Percentiles rank a stretch among this genome's conserved stretches.
Evolutionary conservation across 2,329 filamentous ascomycete genomes (phyloP).

Genomic region (Pseudogymnoascus destructans): DNA sequence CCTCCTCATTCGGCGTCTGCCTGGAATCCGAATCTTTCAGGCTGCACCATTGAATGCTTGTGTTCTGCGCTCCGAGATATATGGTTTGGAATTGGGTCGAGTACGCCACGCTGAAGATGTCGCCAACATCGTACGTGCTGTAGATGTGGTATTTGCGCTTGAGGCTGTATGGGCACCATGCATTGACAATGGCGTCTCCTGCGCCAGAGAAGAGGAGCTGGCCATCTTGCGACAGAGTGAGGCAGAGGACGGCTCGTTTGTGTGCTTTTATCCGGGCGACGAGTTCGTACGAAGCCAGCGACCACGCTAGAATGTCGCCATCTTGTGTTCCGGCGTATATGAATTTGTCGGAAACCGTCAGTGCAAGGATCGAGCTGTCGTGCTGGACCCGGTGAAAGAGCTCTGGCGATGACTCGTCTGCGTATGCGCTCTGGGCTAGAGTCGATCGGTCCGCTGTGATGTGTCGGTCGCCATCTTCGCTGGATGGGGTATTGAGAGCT

Average conservation of each 20-base stretch:
- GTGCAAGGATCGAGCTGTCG: slow-evolving; percentile 65
- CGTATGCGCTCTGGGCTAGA: not conserved
- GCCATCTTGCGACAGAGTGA: slow-evolving; percentile 65
- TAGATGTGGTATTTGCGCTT: slow-evolving; percentile 77
- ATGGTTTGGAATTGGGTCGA: slow-evolving; percentile 66
- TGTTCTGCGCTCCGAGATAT: slow-evolving; percentile 89
- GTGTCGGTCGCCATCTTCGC: not conserved
- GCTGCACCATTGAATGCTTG: slow-evolving; percentile 85
- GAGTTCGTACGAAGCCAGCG: slow-evolving; percentile 73
- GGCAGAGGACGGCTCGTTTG: slow-evolving; percentile 75
- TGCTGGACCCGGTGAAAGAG: slow-evolving; percentile 65
- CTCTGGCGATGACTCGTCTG: slow-evolving; percentile 35
- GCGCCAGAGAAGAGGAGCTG: slow-evolving; percentile 77
- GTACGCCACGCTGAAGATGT: slow-evolving; percentile 91
- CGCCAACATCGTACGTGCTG: slow-evolving; percentile 85
- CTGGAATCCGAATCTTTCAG: slow-evolving; percentile 49
- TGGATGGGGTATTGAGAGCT: not conserved
- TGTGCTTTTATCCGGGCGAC: slow-evolving; percentile 73
- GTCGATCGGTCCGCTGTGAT: not conserved
- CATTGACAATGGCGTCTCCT: slow-evolving; percentile 85
- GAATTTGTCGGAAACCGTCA: slow-evolving; percentile 66
- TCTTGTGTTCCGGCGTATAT: slow-evolving; percentile 90
- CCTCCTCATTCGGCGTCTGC: slow-evolving; percentile 48
- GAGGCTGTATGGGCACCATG: slow-evolving; percentile 73
- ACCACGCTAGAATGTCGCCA: slow-evolving; percentile 88